Evolutionary conservation across 2,329 filamentous ascomycete species (phyloP).

Genomic region (Beauveria sp.): DNA sequence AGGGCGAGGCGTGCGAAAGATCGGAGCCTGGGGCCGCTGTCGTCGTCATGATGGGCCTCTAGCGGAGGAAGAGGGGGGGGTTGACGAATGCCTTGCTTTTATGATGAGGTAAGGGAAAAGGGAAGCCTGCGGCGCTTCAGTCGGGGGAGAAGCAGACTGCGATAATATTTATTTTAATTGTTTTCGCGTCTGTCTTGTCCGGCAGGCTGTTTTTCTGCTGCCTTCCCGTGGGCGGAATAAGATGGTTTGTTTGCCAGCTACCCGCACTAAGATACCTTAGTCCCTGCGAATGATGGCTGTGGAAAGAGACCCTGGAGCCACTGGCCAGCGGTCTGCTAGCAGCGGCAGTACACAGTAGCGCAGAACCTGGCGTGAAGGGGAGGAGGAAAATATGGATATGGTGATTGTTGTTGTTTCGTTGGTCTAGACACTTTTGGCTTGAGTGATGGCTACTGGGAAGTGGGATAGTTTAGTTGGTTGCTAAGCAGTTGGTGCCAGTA

Average conservation of each 20-base stretch:
- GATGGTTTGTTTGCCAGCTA: slow-evolving; percentile 3
- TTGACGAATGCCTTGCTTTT: background rate
- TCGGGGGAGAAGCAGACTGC: background rate
- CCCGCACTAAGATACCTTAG: background rate
- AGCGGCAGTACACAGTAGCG: background rate
- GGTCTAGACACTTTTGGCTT: background rate
- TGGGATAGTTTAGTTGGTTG: background rate
- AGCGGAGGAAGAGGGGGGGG: background rate
- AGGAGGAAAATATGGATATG: background rate
- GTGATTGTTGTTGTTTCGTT: background rate
- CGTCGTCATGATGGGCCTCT: slow-evolving; percentile 22
- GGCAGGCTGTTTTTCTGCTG: background rate
- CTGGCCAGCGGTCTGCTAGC: background rate
- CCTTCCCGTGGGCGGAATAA: background rate
- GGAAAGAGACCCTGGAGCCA: background rate
- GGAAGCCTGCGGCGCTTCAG: background rate
- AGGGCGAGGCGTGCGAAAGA: slow-evolving; percentile 18
- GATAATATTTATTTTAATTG: background rate
- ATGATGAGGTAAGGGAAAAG: too few relatives aligned
- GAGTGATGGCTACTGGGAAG: background rate
- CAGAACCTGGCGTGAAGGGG: background rate
- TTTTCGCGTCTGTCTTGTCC: background rate
- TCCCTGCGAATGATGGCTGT: background rate
- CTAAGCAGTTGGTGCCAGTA: background rate
- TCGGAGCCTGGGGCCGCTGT: slow-evolving; percentile 17